phyloP scores from a whole-genome alignment of 495 filamentous ascomycete species.

The Neurospora sp. region DNA sequence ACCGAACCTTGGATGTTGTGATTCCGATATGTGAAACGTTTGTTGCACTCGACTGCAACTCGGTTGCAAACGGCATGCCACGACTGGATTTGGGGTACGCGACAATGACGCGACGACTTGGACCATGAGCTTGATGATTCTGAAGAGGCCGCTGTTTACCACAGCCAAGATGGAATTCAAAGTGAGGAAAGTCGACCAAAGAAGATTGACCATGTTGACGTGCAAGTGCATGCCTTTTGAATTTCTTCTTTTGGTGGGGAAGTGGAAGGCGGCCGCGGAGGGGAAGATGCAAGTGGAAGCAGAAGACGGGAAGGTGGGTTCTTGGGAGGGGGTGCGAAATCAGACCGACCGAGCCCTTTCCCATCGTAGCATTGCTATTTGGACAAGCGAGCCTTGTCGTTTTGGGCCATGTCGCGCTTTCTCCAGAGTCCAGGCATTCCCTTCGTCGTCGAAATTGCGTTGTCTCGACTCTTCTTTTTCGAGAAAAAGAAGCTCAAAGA shows the following conservation, averaged over 20 bases:
- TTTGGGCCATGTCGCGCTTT: conserved; percentile 21
- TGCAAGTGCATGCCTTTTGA: not conserved
- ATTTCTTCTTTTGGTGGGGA: not conserved
- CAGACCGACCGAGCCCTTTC: not conserved
- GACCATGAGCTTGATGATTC: not conserved
- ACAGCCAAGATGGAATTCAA: not conserved
- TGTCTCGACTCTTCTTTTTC: not conserved
- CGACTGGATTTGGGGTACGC: conserved; percentile 11
- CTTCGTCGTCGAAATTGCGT: not conserved
- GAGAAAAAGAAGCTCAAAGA: not conserved
- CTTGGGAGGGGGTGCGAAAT: not conserved
- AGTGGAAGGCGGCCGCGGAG: not conserved
- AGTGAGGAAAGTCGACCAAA: not conserved
- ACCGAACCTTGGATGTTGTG: not conserved
- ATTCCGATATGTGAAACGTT: conserved; percentile 5
- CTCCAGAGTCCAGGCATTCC: conserved; percentile 5
- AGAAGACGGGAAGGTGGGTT: not conserved
- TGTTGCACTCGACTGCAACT: conserved; percentile 7
- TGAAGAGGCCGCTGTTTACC: not conserved
- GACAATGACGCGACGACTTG: conserved; percentile 22
- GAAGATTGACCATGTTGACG: not conserved
- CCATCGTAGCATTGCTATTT: conserved; percentile 28
- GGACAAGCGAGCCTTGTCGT: conserved; percentile 19
- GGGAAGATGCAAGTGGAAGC: not conserved
- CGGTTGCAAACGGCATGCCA: conserved; percentile 5